Conservation (phyloP, 176 grass and related monocot species). For the Musa troglodytarum region DNA sequence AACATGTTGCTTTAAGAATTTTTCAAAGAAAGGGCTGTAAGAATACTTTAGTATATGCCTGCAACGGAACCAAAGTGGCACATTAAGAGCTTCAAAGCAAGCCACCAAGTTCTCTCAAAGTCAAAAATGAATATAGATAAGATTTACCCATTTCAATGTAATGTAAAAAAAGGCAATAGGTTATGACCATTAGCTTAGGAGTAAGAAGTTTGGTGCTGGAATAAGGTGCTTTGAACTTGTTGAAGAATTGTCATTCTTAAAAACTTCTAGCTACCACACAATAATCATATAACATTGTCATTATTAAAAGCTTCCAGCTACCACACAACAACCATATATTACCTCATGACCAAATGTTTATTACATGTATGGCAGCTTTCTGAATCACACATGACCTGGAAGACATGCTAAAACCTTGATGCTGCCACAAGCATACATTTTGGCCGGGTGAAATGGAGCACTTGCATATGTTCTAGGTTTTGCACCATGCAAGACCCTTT, state of each 20-base stretch:
- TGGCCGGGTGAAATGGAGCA: neutral
- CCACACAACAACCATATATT: too few relatives aligned
- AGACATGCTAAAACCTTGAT: neutral
- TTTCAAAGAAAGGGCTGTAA: neutral
- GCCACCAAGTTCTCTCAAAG: constrained; percentile 30
- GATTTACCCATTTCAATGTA: too few relatives aligned
- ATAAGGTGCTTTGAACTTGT: too few relatives aligned
- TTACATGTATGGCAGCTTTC: neutral
- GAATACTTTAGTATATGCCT: constrained; percentile 19
- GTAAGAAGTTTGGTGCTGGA: too few relatives aligned
- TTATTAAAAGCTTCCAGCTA: too few relatives aligned
- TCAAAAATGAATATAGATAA: neutral
- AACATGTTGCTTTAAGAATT: neutral
- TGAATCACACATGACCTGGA: neutral
- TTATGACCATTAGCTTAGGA: too few relatives aligned
- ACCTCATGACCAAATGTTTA: neutral
- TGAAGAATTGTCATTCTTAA: too few relatives aligned
- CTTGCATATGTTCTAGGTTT: neutral
- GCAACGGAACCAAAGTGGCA: constrained; percentile 36
- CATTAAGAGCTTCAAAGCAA: neutral
- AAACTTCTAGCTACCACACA: too few relatives aligned
- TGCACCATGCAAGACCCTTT: neutral
- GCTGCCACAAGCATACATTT: neutral
- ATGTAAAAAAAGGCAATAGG: too few relatives aligned
- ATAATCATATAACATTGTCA: too few relatives aligned